Evolutionary conservation across 352 stramenopile species (phyloP).

Genomic region (Thalassiosira allenii): DNA sequence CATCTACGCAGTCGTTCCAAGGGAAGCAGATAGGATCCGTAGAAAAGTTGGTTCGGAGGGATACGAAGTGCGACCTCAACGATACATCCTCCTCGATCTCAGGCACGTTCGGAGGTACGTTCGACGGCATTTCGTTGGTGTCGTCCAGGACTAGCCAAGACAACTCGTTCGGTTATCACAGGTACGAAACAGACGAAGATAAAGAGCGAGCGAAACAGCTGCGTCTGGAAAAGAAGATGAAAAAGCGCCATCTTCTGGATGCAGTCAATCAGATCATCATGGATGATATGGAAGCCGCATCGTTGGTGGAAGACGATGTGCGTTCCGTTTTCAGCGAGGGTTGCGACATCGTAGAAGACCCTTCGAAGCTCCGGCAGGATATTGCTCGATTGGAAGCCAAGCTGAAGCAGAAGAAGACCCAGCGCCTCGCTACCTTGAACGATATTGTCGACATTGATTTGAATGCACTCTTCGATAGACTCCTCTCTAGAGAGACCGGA

Average conservation of each 20-base stretch:
- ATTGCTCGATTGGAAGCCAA: slow-evolving; percentile 49
- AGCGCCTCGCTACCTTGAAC: slow-evolving; percentile 48
- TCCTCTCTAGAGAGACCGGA: slow-evolving; percentile 29
- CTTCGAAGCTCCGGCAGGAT: slow-evolving; percentile 37
- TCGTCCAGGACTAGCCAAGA: slow-evolving; percentile 22
- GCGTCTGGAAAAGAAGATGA: slow-evolving; percentile 31
- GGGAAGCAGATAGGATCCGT: slow-evolving; percentile 38
- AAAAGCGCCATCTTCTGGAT: slow-evolving; percentile 46
- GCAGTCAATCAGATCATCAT: slow-evolving; percentile 29
- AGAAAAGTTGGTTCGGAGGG: slow-evolving; percentile 32
- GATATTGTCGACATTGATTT: slow-evolving; percentile 60
- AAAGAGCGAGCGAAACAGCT: slow-evolving; percentile 35
- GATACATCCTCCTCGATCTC: slow-evolving; percentile 33
- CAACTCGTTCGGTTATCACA: slow-evolving; percentile 2
- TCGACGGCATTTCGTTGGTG: slow-evolving; percentile 36
- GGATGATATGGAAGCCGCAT: background rate
- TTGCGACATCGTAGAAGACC: slow-evolving; percentile 42
- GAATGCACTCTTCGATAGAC: slow-evolving; percentile 41
- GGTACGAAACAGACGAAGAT: slow-evolving; percentile 31
- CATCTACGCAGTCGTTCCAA: slow-evolving; percentile 41
- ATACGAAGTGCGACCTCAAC: slow-evolving; percentile 3
- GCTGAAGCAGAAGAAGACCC: slow-evolving; percentile 51
- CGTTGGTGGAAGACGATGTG: background rate
- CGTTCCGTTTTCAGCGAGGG: background rate
- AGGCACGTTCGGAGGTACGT: slow-evolving; percentile 17